Base-by-base conservation (phyloP, 1,139 yeast species). In the Yamadazyma jaroonii region DNA sequence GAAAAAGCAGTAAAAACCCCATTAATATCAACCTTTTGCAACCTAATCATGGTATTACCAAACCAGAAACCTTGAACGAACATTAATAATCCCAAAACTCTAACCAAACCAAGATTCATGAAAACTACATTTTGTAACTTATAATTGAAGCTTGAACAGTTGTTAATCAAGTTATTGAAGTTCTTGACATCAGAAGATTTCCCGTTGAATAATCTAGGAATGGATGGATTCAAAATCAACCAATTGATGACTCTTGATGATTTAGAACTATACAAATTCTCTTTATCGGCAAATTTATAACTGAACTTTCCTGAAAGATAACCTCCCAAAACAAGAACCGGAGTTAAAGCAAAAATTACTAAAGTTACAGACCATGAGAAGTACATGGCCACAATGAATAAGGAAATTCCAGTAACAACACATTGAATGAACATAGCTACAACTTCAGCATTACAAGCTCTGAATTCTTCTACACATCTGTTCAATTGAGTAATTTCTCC, bases 31-130 rank as follows among this genome's bases (percentile, higher is more conserved):
- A 80, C 54, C 12, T 71, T 67, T 0, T 77, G 77, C 4, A 61
- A 56, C 31, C 62, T 60, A 3, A 88, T 81, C 67, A 86, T 72
- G 35, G 69, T 64, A 27, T 82, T 75, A 3, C 97, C 98, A 60
- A 81, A 90, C 85, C 95, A 89, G 50, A 90, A 86, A 0, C 94
- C 95, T 56, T 88, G 96, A 2, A 89, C 86, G 65, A 90, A 89
- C 80, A 88, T 82, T 52, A 80, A 54, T 27, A 87, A 64, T 0
- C 83, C 70, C 6, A 89, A 48, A 12, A 77, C 63, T 47, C 82
- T 76, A 38, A 84, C 57, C 0, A 75, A 38, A 0, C 86, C 83
- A 20, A 75, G 61, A 52, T 88, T 90, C 0, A 78, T 57, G 9
- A 83, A 67, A 10, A 78, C 63, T 7, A 69, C 74, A 12, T 75